Evolutionary conservation across 768 basidiomycete species (phyloP).

Genomic region (Pleurotus djamor): DNA sequence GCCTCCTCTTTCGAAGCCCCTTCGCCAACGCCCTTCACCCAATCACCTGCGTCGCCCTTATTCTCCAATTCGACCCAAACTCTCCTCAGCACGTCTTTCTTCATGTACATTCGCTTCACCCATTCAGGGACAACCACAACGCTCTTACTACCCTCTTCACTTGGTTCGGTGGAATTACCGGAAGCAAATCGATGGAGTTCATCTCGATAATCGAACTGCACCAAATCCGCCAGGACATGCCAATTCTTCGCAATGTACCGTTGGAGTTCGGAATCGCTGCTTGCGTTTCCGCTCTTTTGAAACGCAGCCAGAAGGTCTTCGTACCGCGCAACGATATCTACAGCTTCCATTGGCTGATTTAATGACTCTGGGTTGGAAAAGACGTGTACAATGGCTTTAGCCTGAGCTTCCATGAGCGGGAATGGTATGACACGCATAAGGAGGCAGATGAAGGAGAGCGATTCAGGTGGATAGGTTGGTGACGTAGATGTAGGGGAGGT

Average conservation of each 20-base stretch:
- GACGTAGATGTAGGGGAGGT: conserved; percentile 11
- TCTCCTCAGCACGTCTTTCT: conserved; percentile 43
- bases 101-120: conserved; percentile 55
- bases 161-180: conserved; percentile 19
- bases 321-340: conserved; percentile 48
- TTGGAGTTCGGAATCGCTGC: conserved; percentile 15
- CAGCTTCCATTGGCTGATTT: conserved; percentile 44
- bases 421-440: conserved; percentile 62
- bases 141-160: not conserved
- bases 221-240: conserved; percentile 45
- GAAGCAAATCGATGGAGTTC: conserved; percentile 45
- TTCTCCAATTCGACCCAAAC: conserved; percentile 61
- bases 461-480: conserved; percentile 36
- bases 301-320: conserved; percentile 31
- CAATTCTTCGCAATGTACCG: conserved; percentile 49
- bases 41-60: conserved; percentile 53
- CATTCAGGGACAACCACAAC: conserved; percentile 41
- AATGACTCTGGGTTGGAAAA: conserved; percentile 52
- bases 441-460: conserved; percentile 68
- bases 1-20: conserved; percentile 34
- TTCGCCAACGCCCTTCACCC: conserved; percentile 61
- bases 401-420: conserved; percentile 79
- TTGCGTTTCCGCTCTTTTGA: conserved; percentile 17
- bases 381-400: conserved; percentile 53
- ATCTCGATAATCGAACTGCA: conserved; percentile 72